A percentile compares a stretch with the other conserved stretches of the same genome.
Conservation (phyloP, 1,139 yeast genomes). For the Diutina catenulata region DNA sequence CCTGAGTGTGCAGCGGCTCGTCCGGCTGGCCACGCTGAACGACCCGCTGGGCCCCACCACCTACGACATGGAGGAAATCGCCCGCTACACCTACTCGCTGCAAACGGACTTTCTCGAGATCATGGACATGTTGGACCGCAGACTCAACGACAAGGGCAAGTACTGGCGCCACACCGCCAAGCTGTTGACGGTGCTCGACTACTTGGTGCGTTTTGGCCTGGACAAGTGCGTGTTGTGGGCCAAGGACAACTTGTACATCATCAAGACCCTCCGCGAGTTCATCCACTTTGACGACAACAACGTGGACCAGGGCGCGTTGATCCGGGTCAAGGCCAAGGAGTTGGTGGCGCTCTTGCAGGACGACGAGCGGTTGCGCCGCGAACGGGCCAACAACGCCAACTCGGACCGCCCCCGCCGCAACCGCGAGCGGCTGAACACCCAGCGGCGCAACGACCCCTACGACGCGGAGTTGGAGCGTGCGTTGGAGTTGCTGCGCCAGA, state of each 20-base stretch:
- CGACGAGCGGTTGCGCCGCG: constrained; percentile 72
- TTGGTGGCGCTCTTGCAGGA: constrained; percentile 69
- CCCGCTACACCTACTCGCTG: constrained; percentile 59
- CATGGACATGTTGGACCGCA: constrained; percentile 91
- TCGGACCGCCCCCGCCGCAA: constrained; percentile 9
- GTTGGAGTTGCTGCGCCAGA: constrained; percentile 64
- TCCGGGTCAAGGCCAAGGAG: constrained; percentile 88
- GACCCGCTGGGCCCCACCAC: constrained; percentile 80
- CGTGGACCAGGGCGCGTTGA: constrained; percentile 79
- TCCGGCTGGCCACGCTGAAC: constrained; percentile 89
- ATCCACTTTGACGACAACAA: constrained; percentile 73
- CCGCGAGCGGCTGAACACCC: constrained; percentile 11
- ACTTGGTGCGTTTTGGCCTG: constrained; percentile 75
- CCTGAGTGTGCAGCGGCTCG: constrained; percentile 74
- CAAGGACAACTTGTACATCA: constrained; percentile 76
- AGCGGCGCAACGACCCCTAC: constrained; percentile 26
- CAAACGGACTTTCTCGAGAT: constrained; percentile 76
- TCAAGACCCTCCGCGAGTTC: constrained; percentile 87
- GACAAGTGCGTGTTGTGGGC: constrained; percentile 94
- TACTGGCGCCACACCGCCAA: constrained; percentile 97
- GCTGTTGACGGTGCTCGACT: constrained; percentile 79
- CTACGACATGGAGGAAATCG: constrained; percentile 75
- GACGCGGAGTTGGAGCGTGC: constrained; percentile 83
- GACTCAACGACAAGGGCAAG: constrained; percentile 93
- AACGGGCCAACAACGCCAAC: constrained; percentile 27